phyloP scores from a whole-genome alignment of 352 stramenopile genomes.

The Pythium folliculosum region DNA sequence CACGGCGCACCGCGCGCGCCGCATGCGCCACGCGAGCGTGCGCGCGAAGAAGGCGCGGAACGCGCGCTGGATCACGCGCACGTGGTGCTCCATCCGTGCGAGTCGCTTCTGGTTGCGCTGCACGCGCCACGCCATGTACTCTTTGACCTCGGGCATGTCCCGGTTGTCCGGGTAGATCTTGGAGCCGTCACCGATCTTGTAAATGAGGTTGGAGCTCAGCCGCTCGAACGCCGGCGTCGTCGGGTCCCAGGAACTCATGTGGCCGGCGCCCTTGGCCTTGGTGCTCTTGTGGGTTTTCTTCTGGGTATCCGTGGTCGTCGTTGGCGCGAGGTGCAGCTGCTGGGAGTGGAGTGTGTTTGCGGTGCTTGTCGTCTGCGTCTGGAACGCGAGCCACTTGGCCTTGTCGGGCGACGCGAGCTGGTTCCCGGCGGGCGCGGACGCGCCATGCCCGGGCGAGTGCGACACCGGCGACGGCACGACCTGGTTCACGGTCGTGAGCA shows the following conservation, averaged over 20 bases:
- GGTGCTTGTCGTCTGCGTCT: slow-evolving; percentile 29
- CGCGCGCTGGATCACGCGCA: slow-evolving; percentile 86
- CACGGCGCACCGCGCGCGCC: slow-evolving; percentile 73
- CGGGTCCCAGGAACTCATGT: slow-evolving; percentile 62
- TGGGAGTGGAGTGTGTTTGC: not conserved
- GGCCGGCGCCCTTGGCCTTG: slow-evolving; percentile 1
- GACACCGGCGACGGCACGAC: slow-evolving; percentile 25
- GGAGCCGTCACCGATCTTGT: slow-evolving; percentile 77
- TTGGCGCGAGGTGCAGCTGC: not conserved
- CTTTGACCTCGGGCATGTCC: slow-evolving; percentile 82
- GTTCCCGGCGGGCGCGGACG: slow-evolving; percentile 23
- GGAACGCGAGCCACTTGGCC: slow-evolving; percentile 45
- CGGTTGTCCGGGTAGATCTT: slow-evolving; percentile 80
- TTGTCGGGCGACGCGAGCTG: slow-evolving; percentile 38
- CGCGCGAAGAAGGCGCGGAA: slow-evolving; percentile 90
- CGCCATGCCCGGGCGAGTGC: not conserved
- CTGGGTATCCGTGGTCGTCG: not conserved
- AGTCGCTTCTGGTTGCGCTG: slow-evolving; percentile 94
- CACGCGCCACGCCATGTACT: slow-evolving; percentile 97
- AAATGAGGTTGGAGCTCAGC: slow-evolving; percentile 83
- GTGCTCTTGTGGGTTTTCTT: not conserved
- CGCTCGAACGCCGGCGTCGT: slow-evolving; percentile 85
- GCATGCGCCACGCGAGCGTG: slow-evolving; percentile 75
- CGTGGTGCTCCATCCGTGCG: slow-evolving; percentile 81
- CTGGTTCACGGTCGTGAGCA: slow-evolving; percentile 68